Conservation (phyloP, 768 basidiomycete genomes). For the Lactarius quietus region DNA sequence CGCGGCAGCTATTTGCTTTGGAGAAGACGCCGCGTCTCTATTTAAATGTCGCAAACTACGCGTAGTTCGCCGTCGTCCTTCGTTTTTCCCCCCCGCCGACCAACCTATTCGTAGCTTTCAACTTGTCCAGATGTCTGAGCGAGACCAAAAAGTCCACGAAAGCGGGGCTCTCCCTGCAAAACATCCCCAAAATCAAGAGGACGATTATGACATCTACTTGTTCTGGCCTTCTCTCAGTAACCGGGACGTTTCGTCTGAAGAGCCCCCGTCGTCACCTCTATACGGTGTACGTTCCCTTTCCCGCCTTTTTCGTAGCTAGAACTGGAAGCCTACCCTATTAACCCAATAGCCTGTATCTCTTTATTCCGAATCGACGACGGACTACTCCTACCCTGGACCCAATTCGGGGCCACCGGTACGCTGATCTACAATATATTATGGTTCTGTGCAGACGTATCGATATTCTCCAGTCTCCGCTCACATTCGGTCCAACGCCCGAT, state of each 20-base stretch:
- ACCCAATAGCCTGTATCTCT: slow-evolving; percentile 9
- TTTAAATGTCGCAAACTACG: slow-evolving; percentile 15
- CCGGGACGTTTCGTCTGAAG: background rate
- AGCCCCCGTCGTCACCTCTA: background rate
- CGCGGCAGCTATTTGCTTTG: slow-evolving; percentile 4
- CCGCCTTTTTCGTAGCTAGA: background rate
- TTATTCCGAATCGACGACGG: slow-evolving; percentile 5
- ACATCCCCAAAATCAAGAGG: background rate
- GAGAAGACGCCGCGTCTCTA: slow-evolving; percentile 17
- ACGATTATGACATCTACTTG: slow-evolving; percentile 6
- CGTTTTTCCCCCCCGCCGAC: background rate
- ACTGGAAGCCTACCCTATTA: background rate
- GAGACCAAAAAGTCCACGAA: background rate
- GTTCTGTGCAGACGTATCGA: background rate
- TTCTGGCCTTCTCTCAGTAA: slow-evolving; percentile 15
- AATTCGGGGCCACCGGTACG: slow-evolving; percentile 6
- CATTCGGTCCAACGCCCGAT: background rate
- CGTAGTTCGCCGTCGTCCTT: slow-evolving; percentile 8
- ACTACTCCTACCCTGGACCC: background rate
- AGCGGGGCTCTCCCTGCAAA: background rate
- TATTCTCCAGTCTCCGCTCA: slow-evolving; percentile 13
- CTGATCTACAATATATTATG: background rate
- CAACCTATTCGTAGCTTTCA: background rate
- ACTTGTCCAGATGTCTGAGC: background rate
- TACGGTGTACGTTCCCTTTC: slow-evolving; percentile 9